Evolutionary conservation across 495 filamentous ascomycete genomes (phyloP).

Genomic region (Cercophora sp.): DNA sequence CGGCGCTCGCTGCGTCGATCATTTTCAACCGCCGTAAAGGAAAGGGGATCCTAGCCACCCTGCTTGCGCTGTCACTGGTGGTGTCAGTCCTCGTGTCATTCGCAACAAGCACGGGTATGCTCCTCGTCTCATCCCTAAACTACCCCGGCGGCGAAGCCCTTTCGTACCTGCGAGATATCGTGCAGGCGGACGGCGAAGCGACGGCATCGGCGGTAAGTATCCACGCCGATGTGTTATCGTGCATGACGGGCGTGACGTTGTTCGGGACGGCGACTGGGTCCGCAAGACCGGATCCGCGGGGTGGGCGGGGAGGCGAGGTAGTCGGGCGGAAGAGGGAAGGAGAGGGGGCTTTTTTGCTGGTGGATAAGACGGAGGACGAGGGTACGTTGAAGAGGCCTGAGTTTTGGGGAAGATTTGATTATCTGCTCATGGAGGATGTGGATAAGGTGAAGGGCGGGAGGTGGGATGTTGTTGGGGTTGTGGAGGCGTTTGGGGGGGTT

Average conservation of each 20-base stretch:
- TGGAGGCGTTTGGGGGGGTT: conserved; percentile 70
- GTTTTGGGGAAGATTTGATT: conserved; percentile 86
- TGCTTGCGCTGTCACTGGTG: conserved; percentile 53
- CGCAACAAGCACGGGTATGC: conserved; percentile 55
- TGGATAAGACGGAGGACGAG: conserved; percentile 64
- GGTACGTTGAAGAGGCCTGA: conserved; percentile 48
- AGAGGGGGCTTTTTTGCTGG: conserved; percentile 28
- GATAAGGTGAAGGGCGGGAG: conserved; percentile 48
- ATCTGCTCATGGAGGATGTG: conserved; percentile 68
- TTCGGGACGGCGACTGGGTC: conserved; percentile 52
- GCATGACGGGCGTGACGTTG: conserved; percentile 90
- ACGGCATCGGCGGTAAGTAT: conserved; percentile 42
- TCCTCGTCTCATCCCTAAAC: conserved; percentile 72
- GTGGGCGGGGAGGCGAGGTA: background rate
- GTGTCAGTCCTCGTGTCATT: conserved; percentile 58
- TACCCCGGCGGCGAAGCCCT: conserved; percentile 83
- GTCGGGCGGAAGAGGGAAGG: conserved; percentile 1
- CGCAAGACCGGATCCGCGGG: conserved; percentile 8
- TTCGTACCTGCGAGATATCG: conserved; percentile 48
- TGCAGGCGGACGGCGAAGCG: conserved; percentile 30
- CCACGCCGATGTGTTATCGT: conserved; percentile 81
- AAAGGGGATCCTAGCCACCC: conserved; percentile 53
- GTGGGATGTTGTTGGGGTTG: conserved; percentile 68
- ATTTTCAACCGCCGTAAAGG: conserved; percentile 65
- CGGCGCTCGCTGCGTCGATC: conserved; percentile 68